Evolutionary conservation across 2,329 filamentous ascomycete genomes (phyloP).

Genomic region (Harringtonia lauricola): DNA sequence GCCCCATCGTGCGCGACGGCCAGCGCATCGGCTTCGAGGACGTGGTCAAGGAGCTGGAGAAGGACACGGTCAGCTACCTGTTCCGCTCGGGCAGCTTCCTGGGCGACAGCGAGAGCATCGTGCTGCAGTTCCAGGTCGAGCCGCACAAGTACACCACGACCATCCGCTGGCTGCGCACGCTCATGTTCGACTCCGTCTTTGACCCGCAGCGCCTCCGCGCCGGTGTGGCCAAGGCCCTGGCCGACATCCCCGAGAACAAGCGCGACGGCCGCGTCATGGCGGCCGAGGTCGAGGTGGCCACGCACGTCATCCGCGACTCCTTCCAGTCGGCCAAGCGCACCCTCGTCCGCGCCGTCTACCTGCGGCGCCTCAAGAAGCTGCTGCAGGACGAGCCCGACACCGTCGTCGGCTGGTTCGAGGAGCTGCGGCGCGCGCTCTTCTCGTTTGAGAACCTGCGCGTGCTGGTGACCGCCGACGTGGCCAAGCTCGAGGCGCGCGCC

Average conservation of each 20-base stretch:
- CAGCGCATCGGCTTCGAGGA: constrained; percentile 78
- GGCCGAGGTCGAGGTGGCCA: constrained; percentile 58
- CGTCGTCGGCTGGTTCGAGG: constrained; percentile 68
- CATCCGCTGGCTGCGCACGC: constrained; percentile 72
- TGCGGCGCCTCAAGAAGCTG: constrained; percentile 74
- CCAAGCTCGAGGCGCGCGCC: constrained; percentile 55
- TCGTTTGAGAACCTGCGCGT: constrained; percentile 77
- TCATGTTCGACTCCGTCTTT: constrained; percentile 84
- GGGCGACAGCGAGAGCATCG: constrained; percentile 71
- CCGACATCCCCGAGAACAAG: constrained; percentile 87
- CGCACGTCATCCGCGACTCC: constrained; percentile 69
- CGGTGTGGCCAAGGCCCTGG: constrained; percentile 67
- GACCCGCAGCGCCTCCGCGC: constrained; percentile 57
- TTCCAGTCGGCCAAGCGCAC: constrained; percentile 68
- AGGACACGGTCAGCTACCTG: constrained; percentile 77
- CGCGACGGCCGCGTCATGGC: constrained; percentile 66
- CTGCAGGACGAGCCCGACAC: constrained; percentile 64
- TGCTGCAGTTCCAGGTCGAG: constrained; percentile 77
- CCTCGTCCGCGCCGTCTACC: constrained; percentile 76
- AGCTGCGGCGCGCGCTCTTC: constrained; percentile 65
- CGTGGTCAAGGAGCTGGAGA: constrained; percentile 81
- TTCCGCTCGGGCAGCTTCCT: constrained; percentile 58
- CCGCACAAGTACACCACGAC: constrained; percentile 74
- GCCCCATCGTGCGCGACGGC: constrained; percentile 68
- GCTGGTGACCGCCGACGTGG: constrained; percentile 71